phyloP scores from a whole-genome alignment of 78 protist species.

The Bigelowiella natans region DNA sequence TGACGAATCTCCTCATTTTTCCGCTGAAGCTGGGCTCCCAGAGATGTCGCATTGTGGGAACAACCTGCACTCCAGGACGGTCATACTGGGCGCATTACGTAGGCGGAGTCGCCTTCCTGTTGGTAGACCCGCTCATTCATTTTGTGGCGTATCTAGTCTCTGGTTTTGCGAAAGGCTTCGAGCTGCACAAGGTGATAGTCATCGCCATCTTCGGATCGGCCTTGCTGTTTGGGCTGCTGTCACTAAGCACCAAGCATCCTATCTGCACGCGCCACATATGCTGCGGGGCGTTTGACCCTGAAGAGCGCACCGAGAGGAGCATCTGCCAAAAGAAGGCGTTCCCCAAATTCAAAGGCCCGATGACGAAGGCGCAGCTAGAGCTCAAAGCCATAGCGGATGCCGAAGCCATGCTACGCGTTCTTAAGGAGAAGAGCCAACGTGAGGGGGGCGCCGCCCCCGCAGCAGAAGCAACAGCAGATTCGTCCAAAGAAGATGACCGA shows the following conservation, averaged over 20 bases:
- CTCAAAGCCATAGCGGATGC: too few relatives aligned
- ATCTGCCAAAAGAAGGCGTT: too few relatives aligned
- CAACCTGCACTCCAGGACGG: neutral
- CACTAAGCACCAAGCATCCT: neutral
- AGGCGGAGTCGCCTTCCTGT: neutral
- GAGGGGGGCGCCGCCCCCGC: too few relatives aligned
- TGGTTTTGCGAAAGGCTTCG: neutral
- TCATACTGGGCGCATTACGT: neutral
- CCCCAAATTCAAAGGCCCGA: too few relatives aligned
- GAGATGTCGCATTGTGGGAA: neutral
- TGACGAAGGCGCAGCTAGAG: too few relatives aligned
- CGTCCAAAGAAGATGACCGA: too few relatives aligned
- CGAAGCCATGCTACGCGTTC: too few relatives aligned
- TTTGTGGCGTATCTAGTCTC: neutral
- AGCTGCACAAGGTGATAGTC: neutral
- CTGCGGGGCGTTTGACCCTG: too few relatives aligned
- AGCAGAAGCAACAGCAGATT: too few relatives aligned
- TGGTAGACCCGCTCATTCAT: neutral
- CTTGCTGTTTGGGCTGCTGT: neutral
- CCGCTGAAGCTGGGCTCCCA: neutral
- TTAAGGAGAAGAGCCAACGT: too few relatives aligned
- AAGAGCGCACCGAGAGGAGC: too few relatives aligned
- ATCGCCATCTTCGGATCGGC: neutral
- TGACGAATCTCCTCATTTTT: neutral
- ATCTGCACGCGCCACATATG: neutral